Percentiles rank a stretch among this genome's conserved stretches.
These are phyloP conservation scores for Aspergillus aculeatinus DNA, from an alignment of 2,329 filamentous ascomycete species.

Conservation along the genomic window DNA sequence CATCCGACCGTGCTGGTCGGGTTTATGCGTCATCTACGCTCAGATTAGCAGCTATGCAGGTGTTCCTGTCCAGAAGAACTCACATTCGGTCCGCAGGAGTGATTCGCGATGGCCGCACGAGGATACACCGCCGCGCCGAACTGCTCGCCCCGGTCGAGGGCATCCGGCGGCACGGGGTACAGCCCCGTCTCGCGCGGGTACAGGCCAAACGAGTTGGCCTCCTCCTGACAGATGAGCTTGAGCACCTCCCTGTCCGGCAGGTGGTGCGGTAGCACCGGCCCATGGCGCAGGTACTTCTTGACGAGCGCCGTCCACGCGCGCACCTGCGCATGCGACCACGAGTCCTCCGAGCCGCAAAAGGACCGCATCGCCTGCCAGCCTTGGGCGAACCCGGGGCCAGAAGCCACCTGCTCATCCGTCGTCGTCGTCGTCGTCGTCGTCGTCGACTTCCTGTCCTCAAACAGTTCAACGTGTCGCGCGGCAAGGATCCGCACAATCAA, in stretches of 20 bases:
- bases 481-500: slow-evolving; percentile 33
- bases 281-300: slow-evolving; percentile 29
- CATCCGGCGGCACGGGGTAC: background rate
- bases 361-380: slow-evolving; percentile 27
- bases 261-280: slow-evolving; percentile 14
- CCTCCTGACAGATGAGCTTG: slow-evolving; percentile 21
- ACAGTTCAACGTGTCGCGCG: slow-evolving; percentile 18
- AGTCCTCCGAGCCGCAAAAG: slow-evolving; percentile 30
- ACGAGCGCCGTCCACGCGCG: slow-evolving; percentile 27
- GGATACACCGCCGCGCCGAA: slow-evolving; percentile 23
- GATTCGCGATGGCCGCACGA: slow-evolving; percentile 21
- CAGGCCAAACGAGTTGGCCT: slow-evolving; percentile 23
- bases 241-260: slow-evolving; percentile 6
- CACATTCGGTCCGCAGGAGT: slow-evolving; percentile 24
- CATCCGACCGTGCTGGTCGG: slow-evolving; percentile 30
- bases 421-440: background rate
- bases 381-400: background rate
- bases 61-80: background rate
- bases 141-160: slow-evolving; percentile 17
- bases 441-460: background rate
- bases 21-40: slow-evolving; percentile 30
- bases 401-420: slow-evolving; percentile 11
- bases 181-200: slow-evolving; percentile 19
- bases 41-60: background rate
- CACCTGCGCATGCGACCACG: slow-evolving; percentile 31